Base-by-base conservation (phyloP, 306 rosid species). In the Glycyrrhiza uralensis region DNA sequence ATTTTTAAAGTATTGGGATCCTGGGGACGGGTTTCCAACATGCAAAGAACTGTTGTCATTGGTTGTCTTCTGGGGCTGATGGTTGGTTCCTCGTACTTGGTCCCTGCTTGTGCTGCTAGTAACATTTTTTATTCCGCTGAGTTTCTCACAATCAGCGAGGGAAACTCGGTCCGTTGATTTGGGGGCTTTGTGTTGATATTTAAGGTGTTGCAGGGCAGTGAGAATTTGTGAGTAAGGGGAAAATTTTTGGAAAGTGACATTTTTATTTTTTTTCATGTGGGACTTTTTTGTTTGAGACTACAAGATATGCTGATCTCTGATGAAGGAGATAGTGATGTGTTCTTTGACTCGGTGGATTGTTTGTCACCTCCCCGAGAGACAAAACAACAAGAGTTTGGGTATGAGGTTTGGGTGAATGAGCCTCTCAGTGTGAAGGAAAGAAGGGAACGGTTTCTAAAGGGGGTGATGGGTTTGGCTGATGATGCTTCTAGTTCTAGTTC, bases 371-470 rank as follows among this genome's bases (percentile, higher is more conserved):
- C 81, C 2, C 85, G 72, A 74, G 91, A 79, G 64, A 80, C 45
- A 0, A 66, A 62, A 29, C 52, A 79, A 54, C 52, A 79, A 54
- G 81, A 64, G n/a, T 60, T 75, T 41, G 84, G 73, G 5, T 86
- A 83, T 69, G 86, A 81, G 69, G 54, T 91, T 76, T 94, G 99
- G 96, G 52, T 81, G 78, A 86, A 76, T 67, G 91, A 94, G 75
- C 99, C 91, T 47, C 72, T 35, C 18, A 87, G 99, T 83, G 90
- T 94, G 30, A 81, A 75, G 82, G 86, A 85, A 82, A 89, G 98
- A 66, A 70, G 89, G 56, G 79, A 76, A 35, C 65, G 30, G 4
- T 91, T 94, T 82, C 86, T 94, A 7, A 72, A 55, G n/a, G 71
- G 68, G 46, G 82, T 85, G 46, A 84, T 85, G 84, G 95, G 92